phyloP scores from a whole-genome alignment of 73 alveolate species.

The Stentor roeselii region DNA sequence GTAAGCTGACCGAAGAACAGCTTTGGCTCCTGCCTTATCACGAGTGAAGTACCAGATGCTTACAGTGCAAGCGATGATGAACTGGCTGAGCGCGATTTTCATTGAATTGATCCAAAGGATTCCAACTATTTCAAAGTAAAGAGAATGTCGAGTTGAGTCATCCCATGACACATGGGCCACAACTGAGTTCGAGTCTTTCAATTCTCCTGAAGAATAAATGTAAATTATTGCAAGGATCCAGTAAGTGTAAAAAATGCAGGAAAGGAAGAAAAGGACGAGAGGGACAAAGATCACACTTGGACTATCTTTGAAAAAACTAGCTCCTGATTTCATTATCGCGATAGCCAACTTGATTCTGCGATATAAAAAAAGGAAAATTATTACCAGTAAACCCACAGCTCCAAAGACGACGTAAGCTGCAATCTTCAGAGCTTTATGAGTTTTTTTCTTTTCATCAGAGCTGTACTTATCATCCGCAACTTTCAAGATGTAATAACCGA shows the following conservation, averaged over 20 bases:
- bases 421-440: constrained; percentile 31
- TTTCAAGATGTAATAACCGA: constrained; percentile 35
- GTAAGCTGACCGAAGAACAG: constrained; percentile 63
- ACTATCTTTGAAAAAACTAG: constrained; percentile 74
- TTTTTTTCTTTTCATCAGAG: constrained; percentile 1
- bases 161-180: constrained; percentile 89
- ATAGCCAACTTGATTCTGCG: constrained; percentile 88
- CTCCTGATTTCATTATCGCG: constrained; percentile 88
- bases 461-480: constrained; percentile 12
- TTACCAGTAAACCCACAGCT: constrained; percentile 57
- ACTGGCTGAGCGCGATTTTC: constrained; percentile 82
- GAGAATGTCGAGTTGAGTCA: constrained; percentile 72
- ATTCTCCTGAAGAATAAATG: constrained; percentile 84
- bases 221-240: constrained; percentile 87
- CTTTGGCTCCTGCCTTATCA: constrained; percentile 56
- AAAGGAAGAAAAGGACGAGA: constrained; percentile 61
- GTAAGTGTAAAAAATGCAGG: constrained; percentile 63
- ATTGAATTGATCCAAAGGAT: constrained; percentile 88
- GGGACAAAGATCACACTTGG: constrained; percentile 88
- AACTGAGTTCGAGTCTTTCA: constrained; percentile 58
- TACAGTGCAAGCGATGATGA: constrained; percentile 85
- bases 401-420: constrained; percentile 31
- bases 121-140: constrained; percentile 84
- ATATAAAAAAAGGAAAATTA: constrained; percentile 73
- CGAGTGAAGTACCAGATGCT: constrained; percentile 94